Conservation (phyloP, 2,329 filamentous ascomycete species). For the Pseudogymnoascus pannorum region DNA sequence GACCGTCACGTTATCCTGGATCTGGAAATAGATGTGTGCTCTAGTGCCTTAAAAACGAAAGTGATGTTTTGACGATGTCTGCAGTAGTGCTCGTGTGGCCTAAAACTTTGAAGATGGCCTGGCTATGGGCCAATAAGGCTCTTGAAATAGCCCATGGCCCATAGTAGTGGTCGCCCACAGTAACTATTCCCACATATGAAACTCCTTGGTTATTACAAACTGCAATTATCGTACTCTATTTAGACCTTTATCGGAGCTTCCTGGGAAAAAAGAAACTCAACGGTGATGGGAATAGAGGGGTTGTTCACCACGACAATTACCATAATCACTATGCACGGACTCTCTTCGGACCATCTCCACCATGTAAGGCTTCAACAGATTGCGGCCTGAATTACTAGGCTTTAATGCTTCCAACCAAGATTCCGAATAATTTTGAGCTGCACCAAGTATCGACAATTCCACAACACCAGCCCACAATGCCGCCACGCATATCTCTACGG, state of each 20-base stretch:
- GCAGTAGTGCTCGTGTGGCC: not conserved
- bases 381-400: not conserved
- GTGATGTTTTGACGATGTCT: not conserved
- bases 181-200: not conserved
- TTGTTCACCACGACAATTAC: not conserved
- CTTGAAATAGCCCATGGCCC: not conserved
- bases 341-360: not conserved
- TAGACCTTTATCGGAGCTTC: not conserved
- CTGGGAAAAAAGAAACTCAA: not conserved
- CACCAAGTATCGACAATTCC: not conserved
- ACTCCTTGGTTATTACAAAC: not conserved
- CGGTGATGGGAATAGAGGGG: not conserved
- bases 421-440: conserved; percentile 11
- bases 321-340: not conserved
- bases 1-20: not conserved
- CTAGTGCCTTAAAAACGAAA: not conserved
- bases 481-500: conserved; percentile 46
- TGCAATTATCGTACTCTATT: conserved; percentile 8
- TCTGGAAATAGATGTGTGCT: not conserved
- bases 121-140: not conserved
- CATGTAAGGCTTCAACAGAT: not conserved
- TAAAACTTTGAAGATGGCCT: not conserved
- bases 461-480: conserved; percentile 36
- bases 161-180: not conserved
- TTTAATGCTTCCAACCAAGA: not conserved